Conservation (phyloP, 2,329 filamentous ascomycete species). For the Ophiostoma quercus region DNA sequence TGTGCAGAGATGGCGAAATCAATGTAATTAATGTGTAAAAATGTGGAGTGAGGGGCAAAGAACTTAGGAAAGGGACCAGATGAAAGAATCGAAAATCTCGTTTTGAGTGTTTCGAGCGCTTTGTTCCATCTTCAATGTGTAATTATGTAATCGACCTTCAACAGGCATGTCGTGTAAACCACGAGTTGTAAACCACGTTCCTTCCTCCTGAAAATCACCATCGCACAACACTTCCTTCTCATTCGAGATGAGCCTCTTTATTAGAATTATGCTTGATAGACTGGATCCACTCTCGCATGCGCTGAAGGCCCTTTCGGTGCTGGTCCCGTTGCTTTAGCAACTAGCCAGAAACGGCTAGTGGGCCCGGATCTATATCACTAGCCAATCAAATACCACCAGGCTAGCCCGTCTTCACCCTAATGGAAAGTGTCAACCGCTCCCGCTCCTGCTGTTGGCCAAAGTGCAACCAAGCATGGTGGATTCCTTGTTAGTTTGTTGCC, state of each 20-base stretch:
- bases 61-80: not conserved
- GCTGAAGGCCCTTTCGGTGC: not conserved
- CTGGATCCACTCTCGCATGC: constrained; percentile 11
- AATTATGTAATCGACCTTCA: not conserved
- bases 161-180: not conserved
- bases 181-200: not conserved
- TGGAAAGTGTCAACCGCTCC: constrained; percentile 6
- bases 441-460: not conserved
- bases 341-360: constrained; percentile 22
- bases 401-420: not conserved
- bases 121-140: not conserved
- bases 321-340: constrained; percentile 27
- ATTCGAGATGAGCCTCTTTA: constrained; percentile 14
- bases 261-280: constrained; percentile 20
- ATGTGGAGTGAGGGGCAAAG: constrained; percentile 5
- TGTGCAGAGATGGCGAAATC: not conserved
- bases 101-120: not conserved
- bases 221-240: not conserved
- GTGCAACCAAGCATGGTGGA: constrained; percentile 1
- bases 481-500: constrained; percentile 6
- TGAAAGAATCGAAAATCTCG: not conserved
- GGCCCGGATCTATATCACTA: constrained; percentile 10
- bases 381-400: constrained; percentile 14
- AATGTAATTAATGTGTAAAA: not conserved
- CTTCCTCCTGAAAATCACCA: not conserved